Evolutionary conservation across 1,284 basidiomycete genomes (phyloP).

Genomic region (Leucoagaricus sp.): DNA sequence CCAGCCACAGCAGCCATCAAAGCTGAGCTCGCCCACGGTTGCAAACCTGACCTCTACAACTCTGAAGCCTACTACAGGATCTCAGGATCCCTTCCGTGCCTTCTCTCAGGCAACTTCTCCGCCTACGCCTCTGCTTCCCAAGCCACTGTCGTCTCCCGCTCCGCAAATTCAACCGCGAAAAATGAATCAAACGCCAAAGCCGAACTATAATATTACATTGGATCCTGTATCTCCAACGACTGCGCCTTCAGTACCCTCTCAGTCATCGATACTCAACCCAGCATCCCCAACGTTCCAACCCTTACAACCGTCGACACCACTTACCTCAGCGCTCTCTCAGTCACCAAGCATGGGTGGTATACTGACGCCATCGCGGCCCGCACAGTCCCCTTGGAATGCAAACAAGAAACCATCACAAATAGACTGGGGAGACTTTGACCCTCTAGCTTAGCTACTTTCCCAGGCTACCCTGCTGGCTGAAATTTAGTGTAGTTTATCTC

Average conservation of each 20-base stretch:
- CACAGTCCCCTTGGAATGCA: constrained; percentile 48
- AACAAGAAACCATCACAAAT: constrained; percentile 55
- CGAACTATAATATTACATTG: constrained; percentile 56
- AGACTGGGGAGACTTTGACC: constrained; percentile 83
- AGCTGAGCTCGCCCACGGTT: constrained; percentile 1
- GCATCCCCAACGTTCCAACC: constrained; percentile 15
- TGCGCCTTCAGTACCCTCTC: constrained; percentile 20
- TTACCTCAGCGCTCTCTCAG: constrained; percentile 20
- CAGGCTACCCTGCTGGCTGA: background rate
- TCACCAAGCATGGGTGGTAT: constrained; percentile 45
- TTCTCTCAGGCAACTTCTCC: constrained; percentile 3
- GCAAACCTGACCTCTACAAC: background rate
- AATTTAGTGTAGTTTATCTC: constrained; percentile 10
- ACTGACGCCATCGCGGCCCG: constrained; percentile 58
- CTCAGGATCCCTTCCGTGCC: constrained; percentile 1
- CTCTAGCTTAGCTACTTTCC: constrained; percentile 38
- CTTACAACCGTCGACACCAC: constrained; percentile 17
- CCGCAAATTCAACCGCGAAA: background rate
- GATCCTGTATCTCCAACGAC: constrained; percentile 24
- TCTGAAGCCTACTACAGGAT: background rate
- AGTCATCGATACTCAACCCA: constrained; percentile 14
- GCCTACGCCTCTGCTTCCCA: background rate
- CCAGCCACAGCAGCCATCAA: constrained; percentile 12
- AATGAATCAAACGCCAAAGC: constrained; percentile 31
- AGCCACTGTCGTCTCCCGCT: constrained; percentile 9